phyloP scores from a whole-genome alignment of 345 rosid genomes.

The Iberis pinnata region DNA sequence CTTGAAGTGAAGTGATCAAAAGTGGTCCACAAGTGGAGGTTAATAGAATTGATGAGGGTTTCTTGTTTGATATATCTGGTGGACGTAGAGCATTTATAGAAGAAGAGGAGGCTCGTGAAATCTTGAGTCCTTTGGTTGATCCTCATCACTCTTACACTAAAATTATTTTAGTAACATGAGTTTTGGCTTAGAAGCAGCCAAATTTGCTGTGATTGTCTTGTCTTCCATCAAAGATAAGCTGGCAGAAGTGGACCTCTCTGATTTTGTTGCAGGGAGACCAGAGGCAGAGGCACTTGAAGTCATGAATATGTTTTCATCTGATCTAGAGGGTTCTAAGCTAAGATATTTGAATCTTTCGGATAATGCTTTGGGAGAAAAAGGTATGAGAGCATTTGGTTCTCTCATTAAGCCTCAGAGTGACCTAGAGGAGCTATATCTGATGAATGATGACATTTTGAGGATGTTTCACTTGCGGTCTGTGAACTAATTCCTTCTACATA shows the following conservation, averaged over 20 bases:
- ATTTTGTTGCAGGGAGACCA: conserved; percentile 79
- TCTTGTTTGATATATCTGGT: conserved; percentile 65
- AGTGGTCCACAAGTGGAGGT: conserved; percentile 52
- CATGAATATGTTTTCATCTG: conserved; percentile 64
- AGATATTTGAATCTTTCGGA: conserved; percentile 66
- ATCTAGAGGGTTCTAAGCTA: conserved; percentile 61
- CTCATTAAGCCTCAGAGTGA: conserved; percentile 60
- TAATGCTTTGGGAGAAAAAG: conserved; percentile 96
- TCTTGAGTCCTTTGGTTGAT: conserved; percentile 48
- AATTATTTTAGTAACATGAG: conserved; percentile 81
- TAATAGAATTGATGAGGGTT: conserved; percentile 21
- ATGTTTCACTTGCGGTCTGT: conserved; percentile 71
- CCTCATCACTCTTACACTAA: conserved; percentile 49
- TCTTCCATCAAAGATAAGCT: conserved; percentile 61
- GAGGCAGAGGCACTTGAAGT: conserved; percentile 84
- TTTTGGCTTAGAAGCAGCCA: conserved; percentile 76
- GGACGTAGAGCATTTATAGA: conserved; percentile 76
- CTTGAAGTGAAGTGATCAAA: conserved; percentile 71
- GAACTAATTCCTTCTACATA: conserved; percentile 75
- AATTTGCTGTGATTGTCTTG: conserved; percentile 55
- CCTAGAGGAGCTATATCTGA: conserved; percentile 73
- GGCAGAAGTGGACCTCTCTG: conserved; percentile 75
- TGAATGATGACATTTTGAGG: conserved; percentile 87
- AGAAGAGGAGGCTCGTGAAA: conserved; percentile 59
- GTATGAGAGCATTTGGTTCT: conserved; percentile 68